A percentile compares a stretch with the other conserved stretches of the same genome.
These are phyloP conservation scores for Xylariales sp. DNA, from an alignment of 2,329 filamentous ascomycete species.

Conservation along the genomic window DNA sequence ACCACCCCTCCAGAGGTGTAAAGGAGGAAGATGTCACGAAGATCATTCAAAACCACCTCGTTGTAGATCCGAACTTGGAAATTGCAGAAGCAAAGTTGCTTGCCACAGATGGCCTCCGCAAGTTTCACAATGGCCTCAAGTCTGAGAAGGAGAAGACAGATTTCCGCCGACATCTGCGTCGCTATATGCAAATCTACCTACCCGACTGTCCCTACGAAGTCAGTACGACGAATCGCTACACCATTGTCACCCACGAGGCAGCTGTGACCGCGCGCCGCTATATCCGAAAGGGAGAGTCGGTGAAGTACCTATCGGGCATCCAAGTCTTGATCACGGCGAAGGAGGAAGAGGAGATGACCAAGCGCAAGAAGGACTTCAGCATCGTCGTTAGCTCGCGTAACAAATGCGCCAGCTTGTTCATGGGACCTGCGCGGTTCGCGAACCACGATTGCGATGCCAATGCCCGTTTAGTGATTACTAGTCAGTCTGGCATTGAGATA, in stretches of 20 bases:
- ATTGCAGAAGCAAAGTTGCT: slow-evolving; percentile 70
- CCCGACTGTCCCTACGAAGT: slow-evolving; percentile 95
- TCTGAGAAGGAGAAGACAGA: slow-evolving; percentile 79
- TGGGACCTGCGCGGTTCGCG: slow-evolving; percentile 91
- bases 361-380: slow-evolving; percentile 88
- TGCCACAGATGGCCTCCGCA: slow-evolving; percentile 66
- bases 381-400: slow-evolving; percentile 91
- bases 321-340: slow-evolving; percentile 89
- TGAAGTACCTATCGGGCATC: slow-evolving; percentile 88
- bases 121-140: slow-evolving; percentile 63
- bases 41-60: slow-evolving; percentile 60
- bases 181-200: slow-evolving; percentile 89
- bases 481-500: slow-evolving; percentile 84
- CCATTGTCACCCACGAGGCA: slow-evolving; percentile 84
- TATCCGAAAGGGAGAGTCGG: slow-evolving; percentile 76
- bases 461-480: slow-evolving; percentile 77
- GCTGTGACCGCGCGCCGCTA: slow-evolving; percentile 74
- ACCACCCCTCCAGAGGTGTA: slow-evolving; percentile 77
- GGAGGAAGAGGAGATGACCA: slow-evolving; percentile 77
- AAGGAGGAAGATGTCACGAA: slow-evolving; percentile 58
- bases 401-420: slow-evolving; percentile 85
- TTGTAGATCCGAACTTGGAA: slow-evolving; percentile 67
- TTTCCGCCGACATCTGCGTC: slow-evolving; percentile 78
- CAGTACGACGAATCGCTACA: slow-evolving; percentile 86
- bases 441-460: slow-evolving; percentile 97